A percentile compares a stretch with the other conserved stretches of the same genome.
Evolutionary conservation across 345 rosid species (phyloP).

Genomic region (Raphanus raphanistrum): DNA sequence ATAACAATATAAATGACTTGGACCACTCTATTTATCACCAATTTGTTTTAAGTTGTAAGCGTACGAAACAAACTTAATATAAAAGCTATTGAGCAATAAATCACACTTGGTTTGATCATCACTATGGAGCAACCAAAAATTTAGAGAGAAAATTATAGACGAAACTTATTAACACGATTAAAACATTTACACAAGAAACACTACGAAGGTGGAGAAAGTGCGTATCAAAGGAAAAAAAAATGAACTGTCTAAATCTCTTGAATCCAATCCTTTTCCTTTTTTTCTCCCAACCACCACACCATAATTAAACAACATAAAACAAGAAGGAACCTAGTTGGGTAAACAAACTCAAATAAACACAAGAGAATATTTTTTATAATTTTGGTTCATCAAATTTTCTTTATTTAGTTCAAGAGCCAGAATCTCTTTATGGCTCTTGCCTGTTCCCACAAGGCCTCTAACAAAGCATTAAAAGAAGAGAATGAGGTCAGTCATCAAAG

Average conservation of each 20-base stretch:
- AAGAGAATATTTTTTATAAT: conserved; percentile 9
- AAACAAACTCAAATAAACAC: conserved; percentile 33
- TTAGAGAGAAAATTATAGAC: neutral
- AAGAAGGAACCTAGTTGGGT: conserved; percentile 31
- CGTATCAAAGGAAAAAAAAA: conserved; percentile 27
- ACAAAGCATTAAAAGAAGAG: conserved; percentile 30
- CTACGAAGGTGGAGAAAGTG: conserved; percentile 29
- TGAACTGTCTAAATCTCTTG: conserved; percentile 9
- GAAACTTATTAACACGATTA: neutral
- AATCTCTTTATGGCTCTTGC: conserved; percentile 35
- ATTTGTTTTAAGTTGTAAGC: too few relatives aligned
- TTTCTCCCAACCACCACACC: conserved; percentile 37
- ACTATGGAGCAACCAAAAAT: neutral
- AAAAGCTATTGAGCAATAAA: neutral
- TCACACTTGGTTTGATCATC: neutral
- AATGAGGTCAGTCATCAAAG: conserved; percentile 29
- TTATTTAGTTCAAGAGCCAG: conserved; percentile 11
- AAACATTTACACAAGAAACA: conserved; percentile 22
- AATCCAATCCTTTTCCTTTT: conserved; percentile 2
- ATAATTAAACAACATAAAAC: conserved; percentile 33
- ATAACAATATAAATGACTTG: too few relatives aligned
- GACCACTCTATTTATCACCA: too few relatives aligned
- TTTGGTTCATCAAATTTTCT: conserved; percentile 3
- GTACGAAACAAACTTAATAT: too few relatives aligned
- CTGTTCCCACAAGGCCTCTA: conserved; percentile 25